Evolutionary conservation across 2,329 filamentous ascomycete genomes (phyloP), one percentile per base, ranked within the genome.

Genomic region (Aspergillus puulaauensis): DNA sequence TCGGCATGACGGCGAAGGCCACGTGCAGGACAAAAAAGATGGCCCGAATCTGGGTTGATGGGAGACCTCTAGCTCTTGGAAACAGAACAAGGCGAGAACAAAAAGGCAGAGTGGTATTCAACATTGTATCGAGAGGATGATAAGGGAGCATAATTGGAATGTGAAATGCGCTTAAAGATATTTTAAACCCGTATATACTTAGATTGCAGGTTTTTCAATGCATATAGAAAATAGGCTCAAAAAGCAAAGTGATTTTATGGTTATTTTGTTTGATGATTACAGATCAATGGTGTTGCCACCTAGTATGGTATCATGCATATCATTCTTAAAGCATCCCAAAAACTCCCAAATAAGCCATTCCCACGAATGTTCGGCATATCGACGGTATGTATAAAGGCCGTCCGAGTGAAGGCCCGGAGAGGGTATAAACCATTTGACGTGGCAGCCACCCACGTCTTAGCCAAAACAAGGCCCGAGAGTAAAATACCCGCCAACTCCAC

Each of bases 401-500:
- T 12, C n/a, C 40, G 12, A 19, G 35, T 12, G 31, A 37, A 17
- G 12, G 23, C 14, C 17, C 8, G 2, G 24, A 33, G 11, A n/a
- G 19, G 14, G 33, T 33, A 35, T 39, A 19, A 27, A 51, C 14
- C 19, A 11, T 3, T 24, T 27, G 9, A 15, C n/a, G 41, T n/a
- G 9, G 15, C 14, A 40, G 37, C 17, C 6, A 17, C 15, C 41
- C n/a, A 35, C n/a, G 50, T n/a, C 35, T 37, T 40, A 57, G 31
- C 15, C 40, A 54, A 31, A 47, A 49, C 21, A 40, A 19, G 14
- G 23, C 15, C 12, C 35, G 46, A 46, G 51, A 48, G 23, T 23
- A 33, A 48, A 35, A 48, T 11, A 21, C 15, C 66, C 66, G 58
- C 64, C 62, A 73, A 70, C 69, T 66, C 70, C 68, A 68, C 64